Base-by-base conservation (phyloP, 2,329 filamentous ascomycete species). In the Penicillium sp. region DNA sequence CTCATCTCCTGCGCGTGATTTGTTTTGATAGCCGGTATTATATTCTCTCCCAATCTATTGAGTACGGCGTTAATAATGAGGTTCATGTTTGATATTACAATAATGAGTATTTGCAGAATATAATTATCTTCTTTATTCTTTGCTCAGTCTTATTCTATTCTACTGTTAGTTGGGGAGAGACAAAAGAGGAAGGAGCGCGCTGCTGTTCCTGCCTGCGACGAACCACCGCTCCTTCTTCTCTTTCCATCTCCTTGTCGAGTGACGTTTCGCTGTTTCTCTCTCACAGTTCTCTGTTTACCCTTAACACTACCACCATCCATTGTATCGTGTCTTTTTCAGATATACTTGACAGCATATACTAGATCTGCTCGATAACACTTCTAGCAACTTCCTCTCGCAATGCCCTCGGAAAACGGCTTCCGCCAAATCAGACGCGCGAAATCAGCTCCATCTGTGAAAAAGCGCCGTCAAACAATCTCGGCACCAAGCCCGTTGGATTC, bases 371-470 rank as follows among this genome's bases (percentile, higher is more conserved):
- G 47, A 33, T 53, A 30, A 21, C 18, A 20, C 55, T 57, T 24
- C 30, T 26, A 47, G 11, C 8, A 18, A 23, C 20, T 40, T 35
- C 8, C 12, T 23, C 42, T 30, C 46, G 42, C 65, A 62, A 63
- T 65, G 55, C 65, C 69, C 30, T 65, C 65, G 57, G 65, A 58
- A 60, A 56, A 65, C 33, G 70, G 58, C 54, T 40, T 40, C 33
- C 66, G 66, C 47, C 65, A 62, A 49, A 62, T 76, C 38, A 68
- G 69, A 60, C 66, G 71, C 57, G 66, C 72, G 24, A 73, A 72
- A 62, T 77, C 74, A 23, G 61, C 68, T 46, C 70, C 69, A 49
- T 75, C 73, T 7, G 68, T 75, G 47, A 68, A 68, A 33, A 67
- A 62, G 56, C 61, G 61, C 30, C 66, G 65, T 38, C 63, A 61